Conservation (phyloP, 257 asterid species). For the Capsicum baccatum region DNA sequence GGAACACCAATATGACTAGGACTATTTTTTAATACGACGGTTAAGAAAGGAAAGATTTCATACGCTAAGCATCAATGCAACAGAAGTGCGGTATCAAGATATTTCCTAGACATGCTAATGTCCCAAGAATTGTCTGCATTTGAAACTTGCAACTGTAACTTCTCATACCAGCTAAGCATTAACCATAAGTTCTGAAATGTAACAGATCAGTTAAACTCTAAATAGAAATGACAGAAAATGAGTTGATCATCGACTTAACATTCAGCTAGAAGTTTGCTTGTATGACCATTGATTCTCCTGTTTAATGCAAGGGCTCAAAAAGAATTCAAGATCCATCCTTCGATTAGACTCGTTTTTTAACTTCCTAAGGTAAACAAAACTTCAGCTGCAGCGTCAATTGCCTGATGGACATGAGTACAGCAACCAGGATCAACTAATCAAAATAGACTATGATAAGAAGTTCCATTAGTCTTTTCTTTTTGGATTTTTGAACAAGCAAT, state of each 20-base stretch:
- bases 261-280: neutral
- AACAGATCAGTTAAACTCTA: neutral
- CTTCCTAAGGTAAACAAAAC: neutral
- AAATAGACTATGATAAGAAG: neutral
- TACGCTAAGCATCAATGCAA: neutral
- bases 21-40: neutral
- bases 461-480: neutral
- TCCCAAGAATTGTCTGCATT: neutral
- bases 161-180: neutral
- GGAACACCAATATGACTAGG: neutral
- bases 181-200: neutral
- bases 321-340: neutral
- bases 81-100: neutral
- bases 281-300: neutral
- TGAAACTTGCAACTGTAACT: neutral
- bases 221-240: constrained; percentile 14
- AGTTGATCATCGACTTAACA: neutral
- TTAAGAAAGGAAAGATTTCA: neutral
- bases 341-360: neutral
- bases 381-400: neutral
- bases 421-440: neutral
- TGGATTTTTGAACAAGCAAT: neutral
- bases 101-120: neutral
- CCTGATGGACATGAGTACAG: neutral
- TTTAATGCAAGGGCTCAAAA: neutral